Percentiles rank a stretch among this genome's conserved stretches.
Evolutionary conservation across 1,284 basidiomycete species (phyloP).

Genomic region (Puccinia coronata): DNA sequence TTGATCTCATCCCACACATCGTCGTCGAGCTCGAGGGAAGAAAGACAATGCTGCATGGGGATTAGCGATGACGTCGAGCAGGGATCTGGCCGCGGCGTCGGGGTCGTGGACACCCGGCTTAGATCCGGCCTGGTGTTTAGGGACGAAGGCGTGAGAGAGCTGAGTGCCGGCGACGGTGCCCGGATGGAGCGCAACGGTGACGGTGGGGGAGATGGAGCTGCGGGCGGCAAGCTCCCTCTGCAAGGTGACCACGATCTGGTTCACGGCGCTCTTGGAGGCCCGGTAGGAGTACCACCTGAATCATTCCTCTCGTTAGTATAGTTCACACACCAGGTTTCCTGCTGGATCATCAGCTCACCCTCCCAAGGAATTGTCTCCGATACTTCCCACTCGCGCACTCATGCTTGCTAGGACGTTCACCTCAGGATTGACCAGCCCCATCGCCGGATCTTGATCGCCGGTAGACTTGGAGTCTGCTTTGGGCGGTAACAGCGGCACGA

Average conservation of each 20-base stretch:
- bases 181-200: slow-evolving; percentile 56
- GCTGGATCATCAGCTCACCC: slow-evolving; percentile 56
- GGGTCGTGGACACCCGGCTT: slow-evolving; percentile 44
- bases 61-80: slow-evolving; percentile 36
- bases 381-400: slow-evolving; percentile 56
- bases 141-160: slow-evolving; percentile 54
- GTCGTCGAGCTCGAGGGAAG: too few relatives aligned
- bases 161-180: slow-evolving; percentile 56
- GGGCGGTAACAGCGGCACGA: slow-evolving; percentile 54
- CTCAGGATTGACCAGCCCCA: slow-evolving; percentile 53
- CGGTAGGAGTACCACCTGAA: slow-evolving; percentile 54
- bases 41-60: too few relatives aligned
- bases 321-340: too few relatives aligned
- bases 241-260: slow-evolving; percentile 57
- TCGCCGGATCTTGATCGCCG: slow-evolving; percentile 22
- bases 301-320: too few relatives aligned
- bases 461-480: slow-evolving; percentile 32
- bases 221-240: slow-evolving; percentile 54
- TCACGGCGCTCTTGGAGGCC: slow-evolving; percentile 59
- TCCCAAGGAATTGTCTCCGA: slow-evolving; percentile 55
- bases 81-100: slow-evolving; percentile 27
- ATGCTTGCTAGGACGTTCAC: slow-evolving; percentile 55
- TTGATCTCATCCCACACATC: too few relatives aligned
- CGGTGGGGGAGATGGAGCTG: slow-evolving; percentile 47
- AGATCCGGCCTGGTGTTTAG: slow-evolving; percentile 30